Conservation (phyloP, 768 basidiomycete genomes). For the Piloderma croceum region DNA sequence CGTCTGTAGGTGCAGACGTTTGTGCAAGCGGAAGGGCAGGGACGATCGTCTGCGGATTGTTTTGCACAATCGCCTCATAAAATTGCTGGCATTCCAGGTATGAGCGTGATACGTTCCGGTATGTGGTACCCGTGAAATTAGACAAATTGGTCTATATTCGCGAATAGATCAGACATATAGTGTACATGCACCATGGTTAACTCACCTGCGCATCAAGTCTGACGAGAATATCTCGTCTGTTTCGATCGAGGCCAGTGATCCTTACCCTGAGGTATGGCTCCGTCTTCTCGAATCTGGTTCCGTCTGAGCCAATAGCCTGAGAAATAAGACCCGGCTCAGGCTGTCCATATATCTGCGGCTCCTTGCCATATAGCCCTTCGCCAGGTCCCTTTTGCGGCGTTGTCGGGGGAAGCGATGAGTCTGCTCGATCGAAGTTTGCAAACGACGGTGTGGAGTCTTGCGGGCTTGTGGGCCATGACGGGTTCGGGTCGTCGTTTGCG, state of each 20-base stretch:
- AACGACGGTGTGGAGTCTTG: slow-evolving; percentile 66
- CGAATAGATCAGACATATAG: background rate
- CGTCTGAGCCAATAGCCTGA: slow-evolving; percentile 60
- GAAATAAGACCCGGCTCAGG: slow-evolving; percentile 81
- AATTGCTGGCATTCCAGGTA: slow-evolving; percentile 94
- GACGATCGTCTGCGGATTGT: slow-evolving; percentile 93
- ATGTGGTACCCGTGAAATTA: slow-evolving; percentile 83
- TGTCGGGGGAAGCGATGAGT: slow-evolving; percentile 41
- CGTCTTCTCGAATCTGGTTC: slow-evolving; percentile 62
- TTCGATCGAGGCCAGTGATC: slow-evolving; percentile 89
- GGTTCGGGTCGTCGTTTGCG: slow-evolving; percentile 43
- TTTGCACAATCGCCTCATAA: slow-evolving; percentile 83
- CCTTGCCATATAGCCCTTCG: slow-evolving; percentile 64
- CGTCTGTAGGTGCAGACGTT: slow-evolving; percentile 94
- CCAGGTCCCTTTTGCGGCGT: slow-evolving; percentile 49
- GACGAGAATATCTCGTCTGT: slow-evolving; percentile 89
- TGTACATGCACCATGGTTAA: slow-evolving; percentile 6
- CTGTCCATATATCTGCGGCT: slow-evolving; percentile 83
- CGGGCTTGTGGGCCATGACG: slow-evolving; percentile 81
- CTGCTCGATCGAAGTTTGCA: slow-evolving; percentile 62
- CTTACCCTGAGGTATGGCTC: slow-evolving; percentile 86
- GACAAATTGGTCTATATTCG: slow-evolving; percentile 78
- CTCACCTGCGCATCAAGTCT: slow-evolving; percentile 92
- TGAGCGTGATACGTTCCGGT: slow-evolving; percentile 91
- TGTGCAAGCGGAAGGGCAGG: slow-evolving; percentile 95